These are phyloP conservation scores for Sarocladium oryzae DNA, from an alignment of 2,329 filamentous ascomycete genomes.

Conservation along the genomic window DNA sequence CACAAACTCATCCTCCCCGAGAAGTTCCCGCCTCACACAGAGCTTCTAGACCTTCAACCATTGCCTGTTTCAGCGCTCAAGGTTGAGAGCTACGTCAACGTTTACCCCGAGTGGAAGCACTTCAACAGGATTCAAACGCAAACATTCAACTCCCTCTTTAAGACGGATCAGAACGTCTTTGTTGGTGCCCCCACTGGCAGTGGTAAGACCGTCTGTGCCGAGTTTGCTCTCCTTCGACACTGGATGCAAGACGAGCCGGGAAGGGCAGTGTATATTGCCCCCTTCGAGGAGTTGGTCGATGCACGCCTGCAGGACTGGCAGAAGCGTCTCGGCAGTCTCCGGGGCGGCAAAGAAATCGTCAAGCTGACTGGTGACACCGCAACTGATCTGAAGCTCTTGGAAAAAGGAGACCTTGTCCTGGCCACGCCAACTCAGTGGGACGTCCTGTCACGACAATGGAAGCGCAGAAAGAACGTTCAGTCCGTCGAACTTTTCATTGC, in stretches of 20 bases:
- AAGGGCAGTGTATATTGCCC: constrained; percentile 87
- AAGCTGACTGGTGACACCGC: constrained; percentile 92
- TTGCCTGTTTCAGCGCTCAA: constrained; percentile 86
- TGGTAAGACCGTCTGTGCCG: constrained; percentile 94
- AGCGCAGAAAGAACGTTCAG: constrained; percentile 90
- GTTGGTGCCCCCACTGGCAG: constrained; percentile 89
- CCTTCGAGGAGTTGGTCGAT: constrained; percentile 90
- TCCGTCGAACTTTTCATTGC: constrained; percentile 86
- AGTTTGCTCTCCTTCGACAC: constrained; percentile 84
- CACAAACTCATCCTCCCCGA: constrained; percentile 91
- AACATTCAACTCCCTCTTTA: constrained; percentile 88
- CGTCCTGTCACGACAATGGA: constrained; percentile 91
- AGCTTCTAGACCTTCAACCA: constrained; percentile 84
- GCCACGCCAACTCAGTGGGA: constrained; percentile 96
- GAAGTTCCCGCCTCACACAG: constrained; percentile 91
- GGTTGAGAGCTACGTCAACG: constrained; percentile 67
- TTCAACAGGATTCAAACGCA: constrained; percentile 99
- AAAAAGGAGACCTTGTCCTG: constrained; percentile 80
- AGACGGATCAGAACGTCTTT: constrained; percentile 88
- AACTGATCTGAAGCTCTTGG: constrained; percentile 81
- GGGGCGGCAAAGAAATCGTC: constrained; percentile 81
- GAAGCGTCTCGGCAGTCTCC: constrained; percentile 62
- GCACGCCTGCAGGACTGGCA: constrained; percentile 78
- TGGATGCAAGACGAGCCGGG: constrained; percentile 58
- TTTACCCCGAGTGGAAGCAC: constrained; percentile 78